These are phyloP conservation scores for Hirschfeldia incana DNA, from an alignment of 345 rosid genomes.

Conservation along the genomic window DNA sequence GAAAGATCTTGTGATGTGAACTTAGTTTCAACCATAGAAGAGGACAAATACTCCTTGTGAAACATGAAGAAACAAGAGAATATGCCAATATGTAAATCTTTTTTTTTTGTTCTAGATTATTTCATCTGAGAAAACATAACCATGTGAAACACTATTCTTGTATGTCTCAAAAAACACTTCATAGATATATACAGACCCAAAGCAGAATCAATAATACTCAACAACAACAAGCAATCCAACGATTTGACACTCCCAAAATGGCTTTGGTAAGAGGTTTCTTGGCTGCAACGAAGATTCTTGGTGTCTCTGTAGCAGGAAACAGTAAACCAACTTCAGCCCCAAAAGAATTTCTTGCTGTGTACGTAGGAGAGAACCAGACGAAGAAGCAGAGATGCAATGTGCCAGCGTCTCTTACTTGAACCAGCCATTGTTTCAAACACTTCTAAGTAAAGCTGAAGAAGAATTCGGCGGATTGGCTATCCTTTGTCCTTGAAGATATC, in stretches of 20 bases:
- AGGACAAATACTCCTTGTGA: constrained; percentile 7
- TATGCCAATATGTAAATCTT: constrained; percentile 20
- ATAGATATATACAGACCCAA: constrained; percentile 9
- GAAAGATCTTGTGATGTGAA: neutral
- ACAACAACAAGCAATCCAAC: constrained; percentile 3
- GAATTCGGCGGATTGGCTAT: constrained; percentile 53
- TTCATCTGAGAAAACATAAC: constrained; percentile 9
- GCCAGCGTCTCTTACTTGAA: constrained; percentile 47
- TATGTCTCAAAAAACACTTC: neutral
- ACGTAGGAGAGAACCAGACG: constrained; percentile 33
- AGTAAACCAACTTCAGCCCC: constrained; percentile 26
- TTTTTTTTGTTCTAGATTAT: neutral
- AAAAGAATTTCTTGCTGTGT: constrained; percentile 48
- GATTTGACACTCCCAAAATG: neutral
- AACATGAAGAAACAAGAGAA: constrained; percentile 27
- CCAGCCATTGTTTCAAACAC: constrained; percentile 46
- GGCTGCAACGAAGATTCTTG: constrained; percentile 31
- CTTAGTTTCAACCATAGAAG: neutral
- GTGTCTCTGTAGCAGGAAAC: constrained; percentile 36
- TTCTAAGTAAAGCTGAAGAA: constrained; percentile 49
- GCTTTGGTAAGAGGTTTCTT: constrained; percentile 16
- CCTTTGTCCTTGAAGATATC: constrained; percentile 47
- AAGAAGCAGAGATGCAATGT: constrained; percentile 47
- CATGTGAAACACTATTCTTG: constrained; percentile 24
- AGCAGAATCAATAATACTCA: neutral